A percentile compares a stretch with the other conserved stretches of the same genome.
Conservation (phyloP, 805 yeast genomes). For the Yarrowia deformans region DNA sequence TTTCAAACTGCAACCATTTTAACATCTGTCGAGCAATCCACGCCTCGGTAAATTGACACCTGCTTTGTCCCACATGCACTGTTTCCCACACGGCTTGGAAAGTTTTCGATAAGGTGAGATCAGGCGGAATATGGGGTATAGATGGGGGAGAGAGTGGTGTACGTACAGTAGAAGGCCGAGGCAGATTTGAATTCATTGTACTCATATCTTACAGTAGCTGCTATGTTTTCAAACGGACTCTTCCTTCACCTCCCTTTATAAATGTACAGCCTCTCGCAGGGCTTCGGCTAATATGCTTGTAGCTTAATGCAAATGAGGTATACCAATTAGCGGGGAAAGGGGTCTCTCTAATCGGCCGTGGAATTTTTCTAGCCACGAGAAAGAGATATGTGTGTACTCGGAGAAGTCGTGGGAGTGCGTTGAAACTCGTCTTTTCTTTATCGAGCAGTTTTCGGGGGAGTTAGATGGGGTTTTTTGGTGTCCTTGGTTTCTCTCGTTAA, state of each 20-base stretch:
- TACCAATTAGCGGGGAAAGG: background rate
- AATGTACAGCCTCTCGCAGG: background rate
- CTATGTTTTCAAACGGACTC: too few relatives aligned
- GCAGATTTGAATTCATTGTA: too few relatives aligned
- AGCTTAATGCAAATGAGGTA: constrained; percentile 9
- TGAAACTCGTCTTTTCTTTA: background rate
- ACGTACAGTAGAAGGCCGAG: too few relatives aligned
- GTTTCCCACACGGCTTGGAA: constrained; percentile 13
- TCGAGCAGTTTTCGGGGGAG: too few relatives aligned
- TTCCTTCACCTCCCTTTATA: background rate
- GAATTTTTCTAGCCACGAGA: background rate
- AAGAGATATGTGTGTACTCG: too few relatives aligned
- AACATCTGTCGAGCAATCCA: too few relatives aligned
- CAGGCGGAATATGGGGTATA: background rate
- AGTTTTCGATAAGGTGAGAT: constrained; percentile 29
- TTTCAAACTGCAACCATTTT: too few relatives aligned
- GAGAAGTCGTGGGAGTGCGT: background rate
- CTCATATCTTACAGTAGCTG: too few relatives aligned
- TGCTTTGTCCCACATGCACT: background rate
- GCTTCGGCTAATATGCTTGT: constrained; percentile 16
- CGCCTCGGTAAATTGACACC: background rate
- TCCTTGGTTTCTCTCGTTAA: too few relatives aligned
- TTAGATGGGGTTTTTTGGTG: too few relatives aligned
- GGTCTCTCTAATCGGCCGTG: background rate
- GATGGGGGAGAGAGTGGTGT: background rate